These are phyloP conservation scores for Fusarium verrucosum DNA, from an alignment of 2,329 filamentous ascomycete species.

Conservation along the genomic window DNA sequence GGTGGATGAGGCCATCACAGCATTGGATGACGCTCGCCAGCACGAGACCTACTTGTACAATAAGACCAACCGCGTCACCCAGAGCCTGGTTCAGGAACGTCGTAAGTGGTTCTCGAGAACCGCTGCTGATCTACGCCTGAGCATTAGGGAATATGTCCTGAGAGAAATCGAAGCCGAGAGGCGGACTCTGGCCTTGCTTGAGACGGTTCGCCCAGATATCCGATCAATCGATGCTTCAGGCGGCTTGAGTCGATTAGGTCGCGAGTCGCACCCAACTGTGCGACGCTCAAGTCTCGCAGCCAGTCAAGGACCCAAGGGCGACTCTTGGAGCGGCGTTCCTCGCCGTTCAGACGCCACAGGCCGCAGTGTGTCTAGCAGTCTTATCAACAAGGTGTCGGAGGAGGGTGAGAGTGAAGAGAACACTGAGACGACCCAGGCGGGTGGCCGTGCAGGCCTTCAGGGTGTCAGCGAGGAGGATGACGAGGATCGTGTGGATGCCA, in stretches of 20 bases:
- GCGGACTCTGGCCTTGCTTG: conserved; percentile 89
- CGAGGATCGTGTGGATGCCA: conserved; percentile 92
- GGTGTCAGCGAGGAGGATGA: conserved; percentile 82
- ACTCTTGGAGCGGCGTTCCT: conserved; percentile 95
- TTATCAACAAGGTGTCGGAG: conserved; percentile 71
- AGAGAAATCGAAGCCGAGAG: conserved; percentile 96
- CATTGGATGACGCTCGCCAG: conserved; percentile 85
- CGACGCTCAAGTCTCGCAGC: conserved; percentile 82
- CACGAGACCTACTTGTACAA: conserved; percentile 83
- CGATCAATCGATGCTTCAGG: conserved; percentile 91
- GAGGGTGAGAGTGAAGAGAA: conserved; percentile 63
- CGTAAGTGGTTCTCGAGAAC: conserved; percentile 91
- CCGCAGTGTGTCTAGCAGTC: conserved; percentile 78
- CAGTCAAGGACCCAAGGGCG: conserved; percentile 96
- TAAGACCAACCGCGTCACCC: conserved; percentile 89
- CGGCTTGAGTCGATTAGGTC: conserved; percentile 86
- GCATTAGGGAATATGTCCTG: conserved; percentile 90
- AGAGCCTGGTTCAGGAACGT: conserved; percentile 87
- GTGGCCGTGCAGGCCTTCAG: conserved; percentile 60
- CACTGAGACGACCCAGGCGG: conserved; percentile 51
- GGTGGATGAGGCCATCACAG: conserved; percentile 94
- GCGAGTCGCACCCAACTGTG: conserved; percentile 81
- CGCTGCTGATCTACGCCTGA: conserved; percentile 80
- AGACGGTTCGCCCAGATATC: conserved; percentile 91
- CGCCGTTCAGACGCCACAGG: conserved; percentile 81